Base-by-base conservation (phyloP, 2,329 filamentous ascomycete species). In the Cladophialophora immunda region DNA sequence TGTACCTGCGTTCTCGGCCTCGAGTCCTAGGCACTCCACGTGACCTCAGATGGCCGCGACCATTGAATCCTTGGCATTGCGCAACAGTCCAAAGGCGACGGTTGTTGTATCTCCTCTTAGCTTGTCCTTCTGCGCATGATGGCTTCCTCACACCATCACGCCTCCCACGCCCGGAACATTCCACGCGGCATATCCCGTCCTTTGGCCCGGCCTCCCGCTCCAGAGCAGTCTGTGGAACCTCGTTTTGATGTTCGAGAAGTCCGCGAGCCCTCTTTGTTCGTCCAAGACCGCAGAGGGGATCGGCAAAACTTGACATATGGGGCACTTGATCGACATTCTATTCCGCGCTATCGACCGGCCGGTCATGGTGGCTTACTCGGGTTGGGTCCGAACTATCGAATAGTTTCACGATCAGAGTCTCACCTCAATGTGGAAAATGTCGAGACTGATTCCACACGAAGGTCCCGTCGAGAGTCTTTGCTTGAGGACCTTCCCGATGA, bases 281-380 rank as follows among this genome's bases (percentile, higher is more conserved):
- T 66, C 9, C 57, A 64, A 57, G 94, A 98, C 78, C 87, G 82
- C 50, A 89, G 88, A 74, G 94, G 94, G 0, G 94, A 98, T 73
- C 81, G 85, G 4, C 85, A 93, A 56, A 93, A 95, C 70, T 78
- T 90, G 53, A 85, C 85, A 29, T 97, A 94, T 76, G 92, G 92
- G 1, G 85, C 87, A 30, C 84, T 91, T 45, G 89, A 97, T 75
- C 87, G 87, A 38, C 91, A 91, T 70, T 86, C 85, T 62, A 80
- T 96, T 11, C 93, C 93, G 0, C 73, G 79, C 2, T 97, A 96
- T 75, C 84, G 85, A 68, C 89, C 92, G 5, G 81, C 81, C 68
- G 92, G 93, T 15, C 32, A 58, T 22, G 93, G 93, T 2, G 84
- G 83, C 65, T 81, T 97, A 0, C 77, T 98, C 13, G 94, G 94